phyloP scores from a whole-genome alignment of 2,329 filamentous ascomycete species.

The Phaeosphaeriaceae sp. region DNA sequence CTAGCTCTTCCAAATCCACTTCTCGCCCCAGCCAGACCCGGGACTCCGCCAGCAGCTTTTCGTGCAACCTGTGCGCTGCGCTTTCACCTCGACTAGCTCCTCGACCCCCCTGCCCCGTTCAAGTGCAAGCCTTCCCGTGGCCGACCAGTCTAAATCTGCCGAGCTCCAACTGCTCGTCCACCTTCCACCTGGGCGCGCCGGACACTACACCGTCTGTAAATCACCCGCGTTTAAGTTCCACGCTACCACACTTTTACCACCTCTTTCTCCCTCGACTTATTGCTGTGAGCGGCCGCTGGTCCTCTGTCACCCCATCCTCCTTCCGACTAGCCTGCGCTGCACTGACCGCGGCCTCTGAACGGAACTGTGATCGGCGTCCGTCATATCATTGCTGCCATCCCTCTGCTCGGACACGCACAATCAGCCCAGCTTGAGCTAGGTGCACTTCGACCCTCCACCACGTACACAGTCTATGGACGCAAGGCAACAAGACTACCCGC shows the following conservation, averaged over 20 bases:
- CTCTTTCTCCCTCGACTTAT: conserved; percentile 44
- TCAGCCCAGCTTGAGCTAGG: conserved; percentile 49
- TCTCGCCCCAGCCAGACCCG: conserved; percentile 32
- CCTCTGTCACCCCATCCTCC: conserved; percentile 29
- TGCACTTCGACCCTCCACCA: conserved; percentile 37
- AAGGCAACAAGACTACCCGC: conserved; percentile 60
- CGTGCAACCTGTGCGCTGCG: conserved; percentile 48
- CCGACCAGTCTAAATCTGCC: conserved; percentile 50
- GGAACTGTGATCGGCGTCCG: conserved; percentile 47
- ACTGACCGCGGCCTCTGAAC: conserved; percentile 48
- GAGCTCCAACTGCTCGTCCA: conserved; percentile 29
- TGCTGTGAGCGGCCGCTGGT: conserved; percentile 45
- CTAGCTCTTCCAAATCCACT: conserved; percentile 43
- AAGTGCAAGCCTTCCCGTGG: conserved; percentile 47
- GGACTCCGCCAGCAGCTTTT: conserved; percentile 41
- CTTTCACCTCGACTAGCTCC: conserved; percentile 38
- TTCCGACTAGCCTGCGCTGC: conserved; percentile 33
- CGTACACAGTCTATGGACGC: conserved; percentile 61
- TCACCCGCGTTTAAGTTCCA: conserved; percentile 56
- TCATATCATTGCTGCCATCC: conserved; percentile 58
- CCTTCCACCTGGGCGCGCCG: conserved; percentile 45
- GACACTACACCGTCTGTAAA: conserved; percentile 54
- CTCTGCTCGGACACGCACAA: conserved; percentile 49
- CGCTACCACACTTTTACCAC: conserved; percentile 51
- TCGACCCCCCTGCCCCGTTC: conserved; percentile 35